Percentiles rank a stretch among this genome's conserved stretches.
phyloP scores from a whole-genome alignment of 2,329 filamentous ascomycete genomes.

The Periconia macrospinosa region DNA sequence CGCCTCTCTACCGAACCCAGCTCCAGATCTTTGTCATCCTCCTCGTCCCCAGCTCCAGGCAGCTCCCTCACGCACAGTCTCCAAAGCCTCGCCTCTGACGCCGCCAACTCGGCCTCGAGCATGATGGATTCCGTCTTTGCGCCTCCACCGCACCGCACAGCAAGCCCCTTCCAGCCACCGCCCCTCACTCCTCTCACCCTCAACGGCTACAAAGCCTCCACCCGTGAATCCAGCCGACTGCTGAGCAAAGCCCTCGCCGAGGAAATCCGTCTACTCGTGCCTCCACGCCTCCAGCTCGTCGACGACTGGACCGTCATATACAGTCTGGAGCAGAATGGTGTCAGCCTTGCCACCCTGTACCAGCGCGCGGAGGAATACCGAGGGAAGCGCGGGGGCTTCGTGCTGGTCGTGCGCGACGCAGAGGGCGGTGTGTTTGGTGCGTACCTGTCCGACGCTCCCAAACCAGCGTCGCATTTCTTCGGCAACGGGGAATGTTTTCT shows the following conservation, averaged over 20 bases:
- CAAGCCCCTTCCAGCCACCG: constrained; percentile 82
- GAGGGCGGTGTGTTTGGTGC: constrained; percentile 84
- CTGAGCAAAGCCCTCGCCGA: constrained; percentile 77
- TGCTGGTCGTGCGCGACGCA: constrained; percentile 81
- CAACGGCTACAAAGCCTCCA: constrained; percentile 65
- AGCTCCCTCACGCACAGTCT: constrained; percentile 29
- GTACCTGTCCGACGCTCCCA: constrained; percentile 87
- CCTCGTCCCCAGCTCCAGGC: constrained; percentile 5
- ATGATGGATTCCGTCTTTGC: constrained; percentile 63
- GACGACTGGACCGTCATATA: constrained; percentile 88
- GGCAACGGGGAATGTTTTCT: constrained; percentile 96
- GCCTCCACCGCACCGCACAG: constrained; percentile 62
- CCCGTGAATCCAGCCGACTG: constrained; percentile 63
- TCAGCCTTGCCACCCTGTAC: constrained; percentile 84
- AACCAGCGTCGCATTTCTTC: constrained; percentile 81
- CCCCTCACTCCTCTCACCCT: constrained; percentile 81
- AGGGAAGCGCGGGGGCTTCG: constrained; percentile 77
- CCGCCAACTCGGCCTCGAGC: constrained; percentile 24
- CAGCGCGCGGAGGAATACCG: constrained; percentile 71
- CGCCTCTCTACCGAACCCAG: constrained; percentile 50
- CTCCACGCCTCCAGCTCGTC: constrained; percentile 80
- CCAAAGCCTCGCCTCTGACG: constrained; percentile 19
- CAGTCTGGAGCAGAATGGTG: constrained; percentile 88
- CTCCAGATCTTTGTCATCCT: constrained; percentile 9
- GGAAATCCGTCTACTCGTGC: constrained; percentile 87